Evolutionary conservation across 176 grass and related monocot species (phyloP).

Genomic region (Rhynchospora tenuis): DNA sequence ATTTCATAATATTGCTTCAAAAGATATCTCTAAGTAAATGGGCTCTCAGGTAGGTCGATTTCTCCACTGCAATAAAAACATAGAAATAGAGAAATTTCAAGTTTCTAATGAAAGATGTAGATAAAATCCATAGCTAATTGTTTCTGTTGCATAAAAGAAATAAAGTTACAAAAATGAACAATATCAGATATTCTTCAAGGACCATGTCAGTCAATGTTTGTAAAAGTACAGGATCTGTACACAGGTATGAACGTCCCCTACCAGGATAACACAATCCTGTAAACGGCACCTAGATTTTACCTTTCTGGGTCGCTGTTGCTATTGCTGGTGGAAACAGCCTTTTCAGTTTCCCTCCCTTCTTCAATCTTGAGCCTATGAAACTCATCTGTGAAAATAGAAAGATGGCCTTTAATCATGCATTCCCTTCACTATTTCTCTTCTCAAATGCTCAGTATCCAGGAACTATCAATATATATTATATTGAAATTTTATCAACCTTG

Average conservation of each 20-base stretch:
- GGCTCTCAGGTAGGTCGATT: constrained; percentile 16
- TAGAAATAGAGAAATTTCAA: neutral
- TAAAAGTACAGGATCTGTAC: neutral
- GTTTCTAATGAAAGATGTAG: neutral
- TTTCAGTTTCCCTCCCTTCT: neutral
- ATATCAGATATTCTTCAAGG: neutral
- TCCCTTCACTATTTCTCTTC: constrained; percentile 1
- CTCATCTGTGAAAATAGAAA: constrained; percentile 8
- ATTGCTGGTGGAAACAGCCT: neutral
- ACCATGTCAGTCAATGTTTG: too few relatives aligned
- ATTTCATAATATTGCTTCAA: neutral
- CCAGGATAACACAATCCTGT: neutral
- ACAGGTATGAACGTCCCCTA: neutral
- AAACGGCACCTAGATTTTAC: neutral
- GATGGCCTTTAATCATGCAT: neutral
- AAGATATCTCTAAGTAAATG: constrained; percentile 8
- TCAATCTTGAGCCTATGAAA: constrained; percentile 16
- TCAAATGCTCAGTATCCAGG: neutral
- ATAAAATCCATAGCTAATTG: neutral
- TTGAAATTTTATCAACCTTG: neutral
- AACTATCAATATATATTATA: neutral
- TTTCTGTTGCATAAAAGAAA: neutral
- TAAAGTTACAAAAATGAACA: neutral
- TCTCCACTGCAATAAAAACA: constrained; percentile 17
- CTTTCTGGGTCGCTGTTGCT: neutral